These are phyloP conservation scores for Microdochium paspali DNA, from an alignment of 2,329 filamentous ascomycete genomes.

Conservation along the genomic window DNA sequence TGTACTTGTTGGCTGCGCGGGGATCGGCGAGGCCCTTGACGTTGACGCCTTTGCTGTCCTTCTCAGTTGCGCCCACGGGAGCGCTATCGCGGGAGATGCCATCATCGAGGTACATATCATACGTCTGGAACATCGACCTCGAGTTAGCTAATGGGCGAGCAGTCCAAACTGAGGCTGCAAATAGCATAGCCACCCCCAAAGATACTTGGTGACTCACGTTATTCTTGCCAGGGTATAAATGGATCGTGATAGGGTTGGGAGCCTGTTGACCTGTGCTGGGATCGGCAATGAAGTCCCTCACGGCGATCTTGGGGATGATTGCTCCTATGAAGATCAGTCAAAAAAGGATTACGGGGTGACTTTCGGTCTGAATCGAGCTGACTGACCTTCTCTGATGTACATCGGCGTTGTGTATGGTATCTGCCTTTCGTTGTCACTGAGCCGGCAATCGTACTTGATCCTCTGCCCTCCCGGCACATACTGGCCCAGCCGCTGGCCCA, in stretches of 20 bases:
- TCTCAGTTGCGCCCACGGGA: constrained; percentile 1
- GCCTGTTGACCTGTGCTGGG: constrained; percentile 3
- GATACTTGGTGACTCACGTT: constrained; percentile 14
- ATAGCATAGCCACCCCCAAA: no score
- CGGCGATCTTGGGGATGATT: constrained; percentile 23
- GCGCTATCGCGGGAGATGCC: constrained; percentile 17
- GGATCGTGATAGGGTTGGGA: constrained; percentile 21
- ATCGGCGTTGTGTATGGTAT: constrained; percentile 20
- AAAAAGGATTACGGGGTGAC: no score
- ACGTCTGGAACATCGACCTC: constrained; percentile 13
- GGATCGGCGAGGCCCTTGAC: not conserved
- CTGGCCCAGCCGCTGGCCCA: constrained; percentile 7
- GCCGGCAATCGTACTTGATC: constrained; percentile 18
- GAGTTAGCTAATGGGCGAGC: no score
- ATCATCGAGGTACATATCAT: constrained; percentile 20
- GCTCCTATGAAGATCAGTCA: constrained; percentile 14
- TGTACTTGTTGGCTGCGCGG: not conserved
- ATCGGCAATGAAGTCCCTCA: constrained; percentile 19
- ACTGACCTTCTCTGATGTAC: constrained; percentile 23
- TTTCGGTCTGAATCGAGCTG: no score
- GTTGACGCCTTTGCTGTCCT: not conserved
- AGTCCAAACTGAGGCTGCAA: not conserved
- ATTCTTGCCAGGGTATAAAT: constrained; percentile 23
- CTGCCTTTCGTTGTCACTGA: constrained; percentile 15
- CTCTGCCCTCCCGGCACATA: constrained; percentile 14